Conservation (phyloP, 108 stramenopile species). For the Nannochloropsis salina region DNA sequence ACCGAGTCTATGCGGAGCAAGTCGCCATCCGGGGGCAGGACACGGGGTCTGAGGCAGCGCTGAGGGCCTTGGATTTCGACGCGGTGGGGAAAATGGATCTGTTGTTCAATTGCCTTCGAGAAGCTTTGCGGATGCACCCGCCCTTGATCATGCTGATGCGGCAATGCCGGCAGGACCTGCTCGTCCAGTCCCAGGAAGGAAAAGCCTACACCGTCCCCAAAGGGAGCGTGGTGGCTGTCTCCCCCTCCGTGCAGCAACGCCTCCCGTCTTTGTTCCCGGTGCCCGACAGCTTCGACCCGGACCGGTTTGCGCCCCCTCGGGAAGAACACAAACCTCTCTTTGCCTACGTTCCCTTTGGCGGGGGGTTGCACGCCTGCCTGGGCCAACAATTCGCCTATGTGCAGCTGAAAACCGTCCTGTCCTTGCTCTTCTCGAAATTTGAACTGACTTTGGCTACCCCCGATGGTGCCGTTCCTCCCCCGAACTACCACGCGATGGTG, state of each 20-base stretch:
- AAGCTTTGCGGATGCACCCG: constrained; percentile 90
- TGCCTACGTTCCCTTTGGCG: constrained; percentile 94
- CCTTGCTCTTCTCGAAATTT: constrained; percentile 81
- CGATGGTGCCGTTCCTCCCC: constrained; percentile 65
- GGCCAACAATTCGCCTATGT: constrained; percentile 97
- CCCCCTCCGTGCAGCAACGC: constrained; percentile 84
- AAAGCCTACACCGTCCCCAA: constrained; percentile 52
- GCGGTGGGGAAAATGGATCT: constrained; percentile 75
- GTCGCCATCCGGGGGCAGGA: constrained; percentile 27
- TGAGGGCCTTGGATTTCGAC: constrained; percentile 52
- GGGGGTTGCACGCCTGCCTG: constrained; percentile 97
- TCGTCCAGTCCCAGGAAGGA: constrained; percentile 64
- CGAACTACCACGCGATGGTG: constrained; percentile 97
- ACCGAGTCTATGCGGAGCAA: constrained; percentile 78
- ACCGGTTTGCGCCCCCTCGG: constrained; percentile 81
- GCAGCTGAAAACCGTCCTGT: constrained; percentile 97
- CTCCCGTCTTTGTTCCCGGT: constrained; percentile 79
- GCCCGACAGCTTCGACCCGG: constrained; percentile 89
- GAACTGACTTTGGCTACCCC: constrained; percentile 72
- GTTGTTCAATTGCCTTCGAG: constrained; percentile 87
- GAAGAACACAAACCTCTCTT: constrained; percentile 89
- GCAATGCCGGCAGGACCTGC: constrained; percentile 73
- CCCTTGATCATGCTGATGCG: constrained; percentile 97
- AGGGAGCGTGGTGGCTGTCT: constrained; percentile 62
- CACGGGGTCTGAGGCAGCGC: not conserved